These are phyloP conservation scores for Litsea cubeba DNA, from an alignment of 164 flowering plant genomes.

Conservation along the genomic window DNA sequence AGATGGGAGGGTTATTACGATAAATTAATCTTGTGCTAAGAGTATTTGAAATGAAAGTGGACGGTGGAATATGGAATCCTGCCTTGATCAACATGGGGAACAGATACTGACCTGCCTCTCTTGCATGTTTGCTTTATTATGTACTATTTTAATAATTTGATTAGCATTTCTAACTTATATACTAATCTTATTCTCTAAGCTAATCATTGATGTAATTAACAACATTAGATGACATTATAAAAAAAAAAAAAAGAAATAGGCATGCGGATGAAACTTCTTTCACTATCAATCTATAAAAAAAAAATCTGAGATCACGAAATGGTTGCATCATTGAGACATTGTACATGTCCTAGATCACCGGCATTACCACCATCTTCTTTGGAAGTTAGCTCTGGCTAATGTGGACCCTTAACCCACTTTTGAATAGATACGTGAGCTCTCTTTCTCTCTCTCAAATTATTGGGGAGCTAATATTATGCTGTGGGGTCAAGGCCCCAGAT, in stretches of 20 bases:
- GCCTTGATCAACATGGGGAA: background rate
- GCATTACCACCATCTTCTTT: slow-evolving; percentile 4
- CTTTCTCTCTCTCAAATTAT: background rate
- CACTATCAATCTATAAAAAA: background rate
- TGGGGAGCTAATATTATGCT: background rate
- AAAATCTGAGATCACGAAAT: background rate
- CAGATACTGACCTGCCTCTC: background rate
- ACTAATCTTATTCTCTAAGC: background rate
- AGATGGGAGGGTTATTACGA: background rate
- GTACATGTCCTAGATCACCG: background rate
- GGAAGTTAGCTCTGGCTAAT: background rate
- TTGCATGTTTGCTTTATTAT: background rate
- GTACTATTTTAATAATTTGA: background rate
- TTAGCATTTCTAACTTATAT: background rate
- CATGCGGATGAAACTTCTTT: background rate
- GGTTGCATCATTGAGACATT: slow-evolving; percentile 3
- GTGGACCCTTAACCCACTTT: background rate
- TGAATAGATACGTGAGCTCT: background rate
- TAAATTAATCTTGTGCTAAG: background rate
- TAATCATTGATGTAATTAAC: background rate
- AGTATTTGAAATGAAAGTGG: background rate
- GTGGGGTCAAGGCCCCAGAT: no score
- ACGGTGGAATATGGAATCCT: slow-evolving; percentile 1
- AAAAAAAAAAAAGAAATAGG: background rate
- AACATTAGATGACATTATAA: background rate